Base-by-base conservation (phyloP, 371 early-diverging fungal species). In the Smittium culicis region DNA sequence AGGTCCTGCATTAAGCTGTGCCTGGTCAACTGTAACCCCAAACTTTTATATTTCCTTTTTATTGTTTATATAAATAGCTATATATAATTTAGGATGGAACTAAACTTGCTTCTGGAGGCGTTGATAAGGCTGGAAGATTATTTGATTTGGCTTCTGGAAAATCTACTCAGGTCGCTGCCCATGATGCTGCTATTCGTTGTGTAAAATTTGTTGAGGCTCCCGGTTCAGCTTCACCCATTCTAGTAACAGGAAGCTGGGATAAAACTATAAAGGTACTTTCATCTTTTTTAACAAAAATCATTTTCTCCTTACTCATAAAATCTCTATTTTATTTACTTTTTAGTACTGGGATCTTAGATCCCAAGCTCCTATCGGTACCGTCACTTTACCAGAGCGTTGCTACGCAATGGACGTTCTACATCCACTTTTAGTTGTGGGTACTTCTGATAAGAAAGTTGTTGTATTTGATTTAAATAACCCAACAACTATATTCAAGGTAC, bases 201-300 rank as follows among this genome's bases (percentile, higher is more conserved):
- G 77, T 84, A 55, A 79, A 82, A 64, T 91, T 84, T 71, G 80
- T 90, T 17, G 90, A 93, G 67, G 85, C 69, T 17, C 71, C 71
- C 30, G 79, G 74, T 60, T 66, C 63, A 45, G 65, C 65, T 24
- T 74, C 82, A 64, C 77, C 75, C 27, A 83, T 90, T 60, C 65
- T 94, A 1, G 91, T 90, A 2, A 95, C 94, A 0, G 98, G 91
- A 20, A 84, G 91, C 66, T 99, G 99, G 96, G 99, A 98, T 78
- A 95, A 95, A 74, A 92, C 89, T n/a, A 68, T 93, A 69, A 88
- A 85, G 60, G 60, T 59, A 25, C 32, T 5, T 32, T 59, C 17
- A 45, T 45, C 45, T 45, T 45, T 45, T 45, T 45, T 45, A 5
- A 5, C 20, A 45, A n/a, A n/a, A n/a, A n/a, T n/a, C n/a, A 5